Conservation (phyloP, 352 stramenopile species). For the Phytophthora melonis region DNA sequence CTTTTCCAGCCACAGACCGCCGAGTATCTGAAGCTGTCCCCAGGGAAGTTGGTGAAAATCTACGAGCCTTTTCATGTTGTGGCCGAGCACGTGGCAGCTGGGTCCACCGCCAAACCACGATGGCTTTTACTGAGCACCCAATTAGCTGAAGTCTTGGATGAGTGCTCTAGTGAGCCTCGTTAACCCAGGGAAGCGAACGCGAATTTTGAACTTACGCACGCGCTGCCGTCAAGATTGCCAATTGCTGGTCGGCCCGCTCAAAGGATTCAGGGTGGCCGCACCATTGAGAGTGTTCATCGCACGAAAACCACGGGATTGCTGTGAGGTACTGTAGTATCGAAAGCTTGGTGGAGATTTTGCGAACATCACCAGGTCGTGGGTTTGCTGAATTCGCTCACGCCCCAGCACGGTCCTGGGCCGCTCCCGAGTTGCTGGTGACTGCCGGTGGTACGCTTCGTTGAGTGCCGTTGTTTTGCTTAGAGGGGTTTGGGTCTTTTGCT, state of each 20-base stretch:
- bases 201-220: neutral
- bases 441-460: conserved; percentile 34
- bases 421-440: conserved; percentile 16
- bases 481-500: conserved; percentile 28
- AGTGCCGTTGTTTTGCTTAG: conserved; percentile 13
- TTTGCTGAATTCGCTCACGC: conserved; percentile 16
- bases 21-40: conserved; percentile 41
- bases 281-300: conserved; percentile 7
- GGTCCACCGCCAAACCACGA: conserved; percentile 29
- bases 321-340: conserved; percentile 6
- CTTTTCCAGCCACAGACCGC: conserved; percentile 45
- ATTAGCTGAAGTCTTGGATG: conserved; percentile 52
- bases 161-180: conserved; percentile 3
- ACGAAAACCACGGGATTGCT: conserved; percentile 1
- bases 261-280: neutral
- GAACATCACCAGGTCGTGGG: conserved; percentile 6
- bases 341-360: conserved; percentile 20
- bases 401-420: conserved; percentile 16
- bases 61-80: conserved; percentile 75
- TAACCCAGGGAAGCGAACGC: neutral
- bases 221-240: neutral
- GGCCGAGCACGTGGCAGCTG: conserved; percentile 26
- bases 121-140: conserved; percentile 65
- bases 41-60: conserved; percentile 48
- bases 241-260: neutral